Evolutionary conservation across 139 green algal species (phyloP).

Genomic region (Micromonas pusilla): DNA sequence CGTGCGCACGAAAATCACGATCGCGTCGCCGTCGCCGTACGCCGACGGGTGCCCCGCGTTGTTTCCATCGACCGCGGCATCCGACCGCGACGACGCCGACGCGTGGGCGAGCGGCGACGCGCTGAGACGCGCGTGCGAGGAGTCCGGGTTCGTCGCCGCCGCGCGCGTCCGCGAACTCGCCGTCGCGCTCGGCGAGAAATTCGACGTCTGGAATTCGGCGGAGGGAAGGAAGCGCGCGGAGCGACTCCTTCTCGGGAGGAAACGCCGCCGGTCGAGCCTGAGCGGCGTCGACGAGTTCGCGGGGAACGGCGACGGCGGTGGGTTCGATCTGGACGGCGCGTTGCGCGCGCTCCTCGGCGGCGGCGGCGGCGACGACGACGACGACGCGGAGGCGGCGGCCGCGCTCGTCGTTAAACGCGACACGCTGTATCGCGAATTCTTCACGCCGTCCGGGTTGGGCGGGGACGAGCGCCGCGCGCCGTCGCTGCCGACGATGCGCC

Average conservation of each 20-base stretch:
- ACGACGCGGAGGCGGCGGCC: too few species aligned
- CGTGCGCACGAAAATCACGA: background rate
- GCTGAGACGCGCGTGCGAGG: background rate
- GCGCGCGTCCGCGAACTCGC: background rate
- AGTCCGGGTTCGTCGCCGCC: background rate
- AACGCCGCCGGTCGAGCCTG: background rate
- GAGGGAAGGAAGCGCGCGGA: background rate
- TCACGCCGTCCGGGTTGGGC: background rate
- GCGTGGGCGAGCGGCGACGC: too few species aligned
- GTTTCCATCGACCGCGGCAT: too few species aligned
- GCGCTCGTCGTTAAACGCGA: too few species aligned
- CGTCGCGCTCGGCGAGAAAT: background rate
- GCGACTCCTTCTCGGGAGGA: background rate
- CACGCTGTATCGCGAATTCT: background rate
- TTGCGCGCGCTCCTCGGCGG: background rate
- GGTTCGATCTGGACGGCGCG: background rate
- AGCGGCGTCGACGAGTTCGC: background rate
- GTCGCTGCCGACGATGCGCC: background rate
- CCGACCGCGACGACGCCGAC: too few species aligned
- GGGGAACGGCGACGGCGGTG: background rate
- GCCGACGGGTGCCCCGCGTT: background rate
- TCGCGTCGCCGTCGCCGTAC: background rate
- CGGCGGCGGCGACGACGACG: too few species aligned
- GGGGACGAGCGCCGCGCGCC: background rate
- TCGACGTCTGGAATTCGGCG: background rate